phyloP scores from a whole-genome alignment of 177 flowering plant genomes.

The Vitis hybrid region DNA sequence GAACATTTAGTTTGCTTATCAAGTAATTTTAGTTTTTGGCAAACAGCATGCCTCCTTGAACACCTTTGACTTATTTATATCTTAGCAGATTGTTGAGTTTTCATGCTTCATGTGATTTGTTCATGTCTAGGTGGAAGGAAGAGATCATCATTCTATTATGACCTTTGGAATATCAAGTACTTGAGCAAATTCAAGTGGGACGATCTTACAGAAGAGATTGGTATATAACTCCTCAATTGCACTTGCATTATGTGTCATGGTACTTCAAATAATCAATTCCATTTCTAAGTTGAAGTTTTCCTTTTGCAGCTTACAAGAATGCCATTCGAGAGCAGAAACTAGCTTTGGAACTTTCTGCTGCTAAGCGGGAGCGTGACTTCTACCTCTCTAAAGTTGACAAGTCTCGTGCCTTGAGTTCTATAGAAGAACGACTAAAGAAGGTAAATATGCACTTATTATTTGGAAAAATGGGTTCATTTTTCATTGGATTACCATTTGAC shows the following conservation, averaged over 20 bases:
- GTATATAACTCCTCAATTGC: conserved; percentile 31
- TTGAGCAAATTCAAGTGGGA: conserved; percentile 96
- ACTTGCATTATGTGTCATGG: neutral
- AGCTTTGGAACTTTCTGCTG: conserved; percentile 76
- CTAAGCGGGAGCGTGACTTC: conserved; percentile 77
- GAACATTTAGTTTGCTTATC: too few species aligned
- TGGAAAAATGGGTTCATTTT: neutral
- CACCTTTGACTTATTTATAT: neutral
- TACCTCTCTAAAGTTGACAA: conserved; percentile 74
- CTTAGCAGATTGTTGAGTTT: neutral
- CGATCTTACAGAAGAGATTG: conserved; percentile 81
- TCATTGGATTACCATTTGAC: neutral
- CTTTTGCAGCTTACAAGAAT: conserved; percentile 66
- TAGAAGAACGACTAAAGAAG: conserved; percentile 68
- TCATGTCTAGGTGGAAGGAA: conserved; percentile 77
- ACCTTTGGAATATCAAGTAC: conserved; percentile 93
- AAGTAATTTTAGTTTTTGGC: too few species aligned
- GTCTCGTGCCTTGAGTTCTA: conserved; percentile 58
- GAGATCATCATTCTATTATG: conserved; percentile 79
- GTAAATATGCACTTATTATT: conserved; percentile 21
- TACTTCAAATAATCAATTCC: neutral
- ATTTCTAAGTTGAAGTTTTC: conserved; percentile 7
- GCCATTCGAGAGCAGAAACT: conserved; percentile 79
- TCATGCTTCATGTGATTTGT: conserved; percentile 10
- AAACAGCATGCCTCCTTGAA: neutral